Base-by-base conservation (phyloP, 2,329 filamentous ascomycete species). In the Proliferodiscus dingleyae region DNA sequence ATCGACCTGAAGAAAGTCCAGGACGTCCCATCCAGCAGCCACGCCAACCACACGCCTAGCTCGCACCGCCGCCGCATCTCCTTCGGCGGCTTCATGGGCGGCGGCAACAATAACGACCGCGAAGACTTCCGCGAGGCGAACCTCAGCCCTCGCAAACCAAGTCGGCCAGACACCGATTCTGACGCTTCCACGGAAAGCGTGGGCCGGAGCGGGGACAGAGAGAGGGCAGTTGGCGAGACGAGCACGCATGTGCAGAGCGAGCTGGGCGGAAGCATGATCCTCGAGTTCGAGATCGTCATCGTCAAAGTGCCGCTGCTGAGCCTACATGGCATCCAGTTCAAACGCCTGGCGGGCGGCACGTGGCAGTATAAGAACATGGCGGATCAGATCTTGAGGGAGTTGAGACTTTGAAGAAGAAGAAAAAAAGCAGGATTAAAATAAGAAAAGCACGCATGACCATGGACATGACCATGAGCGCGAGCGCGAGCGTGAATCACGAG, bases 331-430 rank as follows among this genome's bases (percentile, higher is more conserved):
- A 90, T 98, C 51, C 93, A 97, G 66, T 98, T 98, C 73, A 98
- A 98, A 75, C 89, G 93, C 64, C 84, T 97, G 56, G 81, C 87
- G 46, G 91, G 93, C 28, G 91, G 94, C 49, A 97, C 93, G 47
- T 97, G 91, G 90, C 90, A 96, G 67, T 98, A 95, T 71, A 95
- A 96, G 73, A 91, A 88, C 62, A 94, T 97, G 89, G 93, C 93
- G 28, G 90, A 95, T 67, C 89, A 89, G 59, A 96, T 98, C 60
- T 72, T 98, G 57, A 81, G 85, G 62, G 89, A 93, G 65, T 70
- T 98, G 56, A 82, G 83, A 62, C 76, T 97, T 52, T 95, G 43
- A 53, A n/a, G n/a, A n/a, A n/a, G n/a, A n/a, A n/a, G n/a, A n/a
- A n/a, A n/a, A n/a, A n/a, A n/a, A n/a, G n/a, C n/a, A n/a, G n/a